Conservation (phyloP, 345 rosid genomes). For the Arabidopsis suecica region DNA sequence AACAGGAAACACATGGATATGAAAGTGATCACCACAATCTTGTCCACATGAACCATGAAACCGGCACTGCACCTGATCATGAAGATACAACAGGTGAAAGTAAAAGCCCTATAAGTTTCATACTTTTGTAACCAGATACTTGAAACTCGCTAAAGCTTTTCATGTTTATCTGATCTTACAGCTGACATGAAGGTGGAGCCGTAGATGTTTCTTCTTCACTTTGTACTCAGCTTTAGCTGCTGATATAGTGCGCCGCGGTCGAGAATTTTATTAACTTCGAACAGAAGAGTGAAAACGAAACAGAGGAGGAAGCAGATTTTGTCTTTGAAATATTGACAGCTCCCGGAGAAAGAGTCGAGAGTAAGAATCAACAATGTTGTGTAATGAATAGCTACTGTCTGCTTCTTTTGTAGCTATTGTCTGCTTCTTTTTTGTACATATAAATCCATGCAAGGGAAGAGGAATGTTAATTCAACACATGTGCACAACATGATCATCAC, state of each 20-base stretch:
- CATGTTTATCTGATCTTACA: constrained; percentile 9
- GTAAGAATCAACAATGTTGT: constrained; percentile 14
- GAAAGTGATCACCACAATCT: constrained; percentile 76
- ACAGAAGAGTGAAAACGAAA: neutral
- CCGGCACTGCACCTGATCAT: constrained; percentile 41
- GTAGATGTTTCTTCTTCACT: constrained; percentile 3
- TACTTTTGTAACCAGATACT: neutral
- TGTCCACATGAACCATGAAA: constrained; percentile 67
- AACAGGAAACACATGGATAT: constrained; percentile 61
- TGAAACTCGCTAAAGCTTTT: neutral
- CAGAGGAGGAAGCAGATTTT: constrained; percentile 19
- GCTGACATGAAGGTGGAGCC: constrained; percentile 17
- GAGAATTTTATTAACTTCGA: neutral
- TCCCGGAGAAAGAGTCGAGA: neutral
- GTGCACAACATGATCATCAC: neutral
- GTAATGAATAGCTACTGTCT: neutral
- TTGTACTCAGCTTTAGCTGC: constrained; percentile 10
- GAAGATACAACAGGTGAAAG: constrained; percentile 9
- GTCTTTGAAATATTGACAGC: constrained; percentile 21
- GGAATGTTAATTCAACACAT: neutral
- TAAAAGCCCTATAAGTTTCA: neutral
- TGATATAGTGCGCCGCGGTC: neutral
- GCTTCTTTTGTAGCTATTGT: constrained; percentile 1
- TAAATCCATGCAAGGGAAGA: constrained; percentile 15
- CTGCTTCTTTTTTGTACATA: constrained; percentile 19